A percentile compares a stretch with the other conserved stretches of the same genome.
Evolutionary conservation across 352 stramenopile genomes (phyloP).

Genomic region (Globisporangium splendens): DNA sequence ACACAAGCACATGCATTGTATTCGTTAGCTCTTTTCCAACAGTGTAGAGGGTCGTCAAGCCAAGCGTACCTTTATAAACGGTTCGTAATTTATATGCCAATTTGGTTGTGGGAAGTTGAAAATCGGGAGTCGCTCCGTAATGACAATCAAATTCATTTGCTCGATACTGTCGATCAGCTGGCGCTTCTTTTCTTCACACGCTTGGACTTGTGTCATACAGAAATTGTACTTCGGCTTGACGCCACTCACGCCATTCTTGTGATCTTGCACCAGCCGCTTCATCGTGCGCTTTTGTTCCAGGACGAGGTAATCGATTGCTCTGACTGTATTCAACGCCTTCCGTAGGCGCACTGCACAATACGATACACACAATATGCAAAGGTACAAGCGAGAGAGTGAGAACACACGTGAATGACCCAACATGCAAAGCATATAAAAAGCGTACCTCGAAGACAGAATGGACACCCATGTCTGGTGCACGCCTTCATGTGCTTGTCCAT

Average conservation of each 20-base stretch:
- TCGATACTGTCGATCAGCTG: slow-evolving; percentile 25
- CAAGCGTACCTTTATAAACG: slow-evolving; percentile 28
- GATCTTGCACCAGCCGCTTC: slow-evolving; percentile 12
- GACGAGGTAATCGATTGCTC: slow-evolving; percentile 14
- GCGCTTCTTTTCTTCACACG: slow-evolving; percentile 21
- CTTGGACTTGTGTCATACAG: slow-evolving; percentile 20
- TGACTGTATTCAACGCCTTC: slow-evolving; percentile 13
- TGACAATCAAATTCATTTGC: slow-evolving; percentile 23
- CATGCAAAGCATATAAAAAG: not conserved
- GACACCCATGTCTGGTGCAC: slow-evolving; percentile 16
- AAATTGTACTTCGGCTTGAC: slow-evolving; percentile 19
- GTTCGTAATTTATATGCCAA: slow-evolving; percentile 31
- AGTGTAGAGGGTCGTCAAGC: not conserved
- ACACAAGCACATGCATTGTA: not conserved
- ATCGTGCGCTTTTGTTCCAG: slow-evolving; percentile 16
- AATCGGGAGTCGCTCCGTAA: slow-evolving; percentile 24
- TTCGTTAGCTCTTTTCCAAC: no score
- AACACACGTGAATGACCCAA: not conserved
- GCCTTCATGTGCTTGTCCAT: slow-evolving; percentile 26
- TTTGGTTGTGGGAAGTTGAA: slow-evolving; percentile 36
- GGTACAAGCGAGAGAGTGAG: not conserved
- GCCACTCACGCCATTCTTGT: slow-evolving; percentile 8
- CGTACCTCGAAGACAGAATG: slow-evolving; percentile 39
- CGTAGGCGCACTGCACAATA: slow-evolving; percentile 12
- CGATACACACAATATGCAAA: not conserved